phyloP scores from a whole-genome alignment of 345 rosid genomes.

The Cardamine occulta region DNA sequence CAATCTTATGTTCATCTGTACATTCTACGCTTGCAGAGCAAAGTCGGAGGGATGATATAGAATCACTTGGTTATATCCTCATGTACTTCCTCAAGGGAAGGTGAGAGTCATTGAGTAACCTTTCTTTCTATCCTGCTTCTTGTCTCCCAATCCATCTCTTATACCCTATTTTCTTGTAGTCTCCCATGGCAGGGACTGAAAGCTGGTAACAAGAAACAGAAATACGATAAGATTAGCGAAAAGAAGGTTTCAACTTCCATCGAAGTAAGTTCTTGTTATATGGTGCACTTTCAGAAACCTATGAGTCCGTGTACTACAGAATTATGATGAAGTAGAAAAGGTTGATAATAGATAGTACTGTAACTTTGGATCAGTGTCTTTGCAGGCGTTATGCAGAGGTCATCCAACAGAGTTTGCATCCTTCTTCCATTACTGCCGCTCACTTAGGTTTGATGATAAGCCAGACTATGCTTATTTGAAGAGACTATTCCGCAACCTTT shows the following conservation, averaged over 20 bases:
- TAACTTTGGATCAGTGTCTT: constrained; percentile 41
- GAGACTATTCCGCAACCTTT: constrained; percentile 93
- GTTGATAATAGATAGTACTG: constrained; percentile 6
- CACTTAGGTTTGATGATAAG: constrained; percentile 91
- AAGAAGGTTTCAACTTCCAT: constrained; percentile 90
- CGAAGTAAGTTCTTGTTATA: constrained; percentile 47
- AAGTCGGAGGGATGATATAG: constrained; percentile 99
- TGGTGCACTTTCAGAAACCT: background rate
- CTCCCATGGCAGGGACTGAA: constrained; percentile 99
- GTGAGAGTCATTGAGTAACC: constrained; percentile 49
- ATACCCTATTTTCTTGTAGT: constrained; percentile 46
- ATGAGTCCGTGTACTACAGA: background rate
- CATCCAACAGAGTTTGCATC: constrained; percentile 98
- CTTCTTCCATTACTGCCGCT: constrained; percentile 91
- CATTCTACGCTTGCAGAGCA: constrained; percentile 59
- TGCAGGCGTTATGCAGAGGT: constrained; percentile 84
- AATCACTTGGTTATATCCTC: constrained; percentile 97
- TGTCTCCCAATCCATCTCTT: constrained; percentile 1
- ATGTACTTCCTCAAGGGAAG: constrained; percentile 97
- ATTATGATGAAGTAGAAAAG: background rate
- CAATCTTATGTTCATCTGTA: constrained; percentile 11
- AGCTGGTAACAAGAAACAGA: constrained; percentile 97
- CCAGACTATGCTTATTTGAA: constrained; percentile 96
- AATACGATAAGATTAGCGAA: constrained; percentile 95
- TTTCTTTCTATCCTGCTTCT: background rate